phyloP scores from a whole-genome alignment of 2,329 filamentous ascomycete species.

The Monascus ruber region DNA sequence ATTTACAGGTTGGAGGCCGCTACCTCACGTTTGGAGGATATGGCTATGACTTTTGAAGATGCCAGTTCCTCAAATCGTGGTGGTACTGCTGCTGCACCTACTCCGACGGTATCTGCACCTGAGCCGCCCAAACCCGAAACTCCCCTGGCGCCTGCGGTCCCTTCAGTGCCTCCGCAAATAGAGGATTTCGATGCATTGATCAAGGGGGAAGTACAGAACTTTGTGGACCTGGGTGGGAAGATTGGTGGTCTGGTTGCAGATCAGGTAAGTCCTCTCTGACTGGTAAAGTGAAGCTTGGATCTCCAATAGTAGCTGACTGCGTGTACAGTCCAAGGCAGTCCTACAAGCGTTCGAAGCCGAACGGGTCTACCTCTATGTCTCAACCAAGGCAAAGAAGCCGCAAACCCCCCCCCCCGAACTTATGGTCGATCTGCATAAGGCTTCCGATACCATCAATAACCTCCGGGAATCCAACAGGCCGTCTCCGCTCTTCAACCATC shows the following conservation, averaged over 20 bases:
- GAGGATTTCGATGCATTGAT: slow-evolving; percentile 81
- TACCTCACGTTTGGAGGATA: slow-evolving; percentile 90
- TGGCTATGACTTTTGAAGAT: slow-evolving; percentile 60
- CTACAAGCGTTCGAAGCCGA: slow-evolving; percentile 67
- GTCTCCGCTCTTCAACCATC: slow-evolving; percentile 63
- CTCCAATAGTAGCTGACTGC: slow-evolving; percentile 5
- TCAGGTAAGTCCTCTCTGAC: slow-evolving; percentile 47
- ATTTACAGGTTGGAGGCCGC: slow-evolving; percentile 81
- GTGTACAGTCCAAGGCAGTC: slow-evolving; percentile 41
- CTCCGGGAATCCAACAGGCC: slow-evolving; percentile 73
- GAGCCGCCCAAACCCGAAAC: slow-evolving; percentile 13
- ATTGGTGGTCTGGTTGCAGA: slow-evolving; percentile 68
- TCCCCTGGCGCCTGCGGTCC: slow-evolving; percentile 30
- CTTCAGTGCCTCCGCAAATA: slow-evolving; percentile 62
- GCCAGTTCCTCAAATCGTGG: slow-evolving; percentile 31
- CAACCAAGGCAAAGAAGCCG: slow-evolving; percentile 87
- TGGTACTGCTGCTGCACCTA: slow-evolving; percentile 5
- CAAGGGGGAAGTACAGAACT: slow-evolving; percentile 60
- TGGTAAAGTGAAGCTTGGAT: background rate
- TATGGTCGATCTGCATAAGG: slow-evolving; percentile 75
- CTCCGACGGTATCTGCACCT: slow-evolving; percentile 8
- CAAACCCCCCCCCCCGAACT: slow-evolving; percentile 62
- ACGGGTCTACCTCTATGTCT: slow-evolving; percentile 75
- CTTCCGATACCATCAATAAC: slow-evolving; percentile 65
- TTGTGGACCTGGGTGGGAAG: slow-evolving; percentile 64